phyloP scores from a whole-genome alignment of 306 rosid genomes.

The Psophocarpus tetragonolobus region DNA sequence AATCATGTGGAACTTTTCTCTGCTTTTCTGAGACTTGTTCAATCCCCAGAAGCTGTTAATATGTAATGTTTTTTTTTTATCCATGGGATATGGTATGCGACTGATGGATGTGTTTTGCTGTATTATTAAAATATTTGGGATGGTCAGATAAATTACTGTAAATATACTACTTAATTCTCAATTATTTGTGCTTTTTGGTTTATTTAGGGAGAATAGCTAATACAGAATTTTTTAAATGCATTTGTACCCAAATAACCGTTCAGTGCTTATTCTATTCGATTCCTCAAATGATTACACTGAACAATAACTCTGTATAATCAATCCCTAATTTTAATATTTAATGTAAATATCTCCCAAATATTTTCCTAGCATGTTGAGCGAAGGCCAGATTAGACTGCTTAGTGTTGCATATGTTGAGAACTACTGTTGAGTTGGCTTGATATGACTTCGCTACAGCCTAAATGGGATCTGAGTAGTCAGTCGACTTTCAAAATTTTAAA shows the following conservation, averaged over 20 bases:
- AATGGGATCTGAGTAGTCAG: neutral
- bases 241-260: neutral
- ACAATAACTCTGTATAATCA: neutral
- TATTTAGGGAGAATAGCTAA: neutral
- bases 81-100: conserved; percentile 7
- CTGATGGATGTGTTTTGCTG: conserved; percentile 3
- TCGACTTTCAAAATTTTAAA: neutral
- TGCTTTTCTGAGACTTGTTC: conserved; percentile 13
- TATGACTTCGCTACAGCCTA: neutral
- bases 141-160: neutral
- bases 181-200: neutral
- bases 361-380: neutral
- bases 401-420: neutral
- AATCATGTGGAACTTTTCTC: conserved; percentile 27
- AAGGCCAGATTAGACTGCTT: neutral
- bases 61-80: conserved; percentile 20
- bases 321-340: neutral
- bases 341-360: neutral
- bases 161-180: neutral
- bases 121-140: neutral
- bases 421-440: neutral
- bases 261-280: neutral
- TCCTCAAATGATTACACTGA: neutral
- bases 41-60: conserved; percentile 29
- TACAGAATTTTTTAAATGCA: neutral